Evolutionary conservation across 2,329 filamentous ascomycete species (phyloP), one percentile per base, ranked within the genome.

Genomic region (Colletotrichum siamense): DNA sequence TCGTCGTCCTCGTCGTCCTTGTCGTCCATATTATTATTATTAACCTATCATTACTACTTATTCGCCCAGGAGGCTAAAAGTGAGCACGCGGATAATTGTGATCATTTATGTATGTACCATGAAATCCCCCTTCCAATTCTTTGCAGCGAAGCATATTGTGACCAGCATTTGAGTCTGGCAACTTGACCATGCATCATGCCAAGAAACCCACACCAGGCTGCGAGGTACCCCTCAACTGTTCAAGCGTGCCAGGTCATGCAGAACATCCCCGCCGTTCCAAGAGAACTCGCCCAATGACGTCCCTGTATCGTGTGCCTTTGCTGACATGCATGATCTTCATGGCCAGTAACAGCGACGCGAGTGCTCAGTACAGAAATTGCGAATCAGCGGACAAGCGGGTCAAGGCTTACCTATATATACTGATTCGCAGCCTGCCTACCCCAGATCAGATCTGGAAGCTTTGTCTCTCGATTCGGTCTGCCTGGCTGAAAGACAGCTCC

Each of bases 401-500:
- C 39, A n/a, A 10, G 18, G 18, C 18, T 2, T 44, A n/a, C 39
- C 36, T 9, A 44, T n/a, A n/a, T 6, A 44, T 44, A n/a, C 9
- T 44, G 18, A 18, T 44, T 44, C 39, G 18, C 39, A 44, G 39
- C 18, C 18, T 44, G 39, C 18, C 5, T 44, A 10, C 8, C 8
- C 39, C 18, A 18, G 18, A 44, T 1, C 8, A 44, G 18, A 44
- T n/a, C 39, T n/a, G 39, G 18, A 3, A 44, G 18, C 1, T n/a
- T 44, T 1, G 0, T 2, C 39, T n/a, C 18, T 44, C 5, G 5
- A 6, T n/a, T n/a, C 18, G 0, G 39, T 44, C 18, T 44, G 9
- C 18, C 8, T 44, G 39, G 39, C 39, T 0, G 3, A 44, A n/a
- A n/a, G 1, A 10, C 39, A 9, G 36, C 4, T 9, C 8, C 36